These are phyloP conservation scores for Saccharomyces cerevisiae DNA, from an alignment of 805 yeast genomes.

Conservation along the genomic window DNA sequence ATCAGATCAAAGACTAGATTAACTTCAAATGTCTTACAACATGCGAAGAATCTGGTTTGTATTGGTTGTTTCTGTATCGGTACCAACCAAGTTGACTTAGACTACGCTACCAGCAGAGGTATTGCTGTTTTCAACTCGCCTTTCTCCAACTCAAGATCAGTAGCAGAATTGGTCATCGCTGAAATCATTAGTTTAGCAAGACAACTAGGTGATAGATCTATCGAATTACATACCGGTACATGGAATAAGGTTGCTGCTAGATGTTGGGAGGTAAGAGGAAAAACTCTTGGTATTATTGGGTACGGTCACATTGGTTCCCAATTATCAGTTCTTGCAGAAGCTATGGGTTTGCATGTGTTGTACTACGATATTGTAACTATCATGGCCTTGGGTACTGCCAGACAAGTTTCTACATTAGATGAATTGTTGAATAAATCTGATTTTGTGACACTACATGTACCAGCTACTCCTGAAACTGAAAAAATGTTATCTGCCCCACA, in stretches of 20 bases:
- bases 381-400: conserved; percentile 95
- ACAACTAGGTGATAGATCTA: conserved; percentile 93
- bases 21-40: conserved; percentile 66
- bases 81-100: conserved; percentile 93
- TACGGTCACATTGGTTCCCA: conserved; percentile 98
- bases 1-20: conserved; percentile 94
- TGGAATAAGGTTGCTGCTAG: conserved; percentile 94
- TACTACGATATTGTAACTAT: conserved; percentile 88
- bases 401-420: conserved; percentile 77
- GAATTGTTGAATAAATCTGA: conserved; percentile 77
- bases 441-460: conserved; percentile 89
- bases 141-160: conserved; percentile 95
- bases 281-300: conserved; percentile 93
- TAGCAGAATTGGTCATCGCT: conserved; percentile 93
- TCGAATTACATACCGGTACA: conserved; percentile 90
- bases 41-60: conserved; percentile 82
- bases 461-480: conserved; percentile 87
- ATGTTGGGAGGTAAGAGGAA: conserved; percentile 99
- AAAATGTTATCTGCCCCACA: conserved; percentile 84
- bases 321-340: conserved; percentile 91
- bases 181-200: conserved; percentile 91
- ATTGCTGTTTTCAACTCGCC: conserved; percentile 97
- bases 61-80: conserved; percentile 99
- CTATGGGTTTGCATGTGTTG: conserved; percentile 93
- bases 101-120: conserved; percentile 85